Conservation (phyloP, 768 basidiomycete genomes). For the Arthromyces matolae region DNA sequence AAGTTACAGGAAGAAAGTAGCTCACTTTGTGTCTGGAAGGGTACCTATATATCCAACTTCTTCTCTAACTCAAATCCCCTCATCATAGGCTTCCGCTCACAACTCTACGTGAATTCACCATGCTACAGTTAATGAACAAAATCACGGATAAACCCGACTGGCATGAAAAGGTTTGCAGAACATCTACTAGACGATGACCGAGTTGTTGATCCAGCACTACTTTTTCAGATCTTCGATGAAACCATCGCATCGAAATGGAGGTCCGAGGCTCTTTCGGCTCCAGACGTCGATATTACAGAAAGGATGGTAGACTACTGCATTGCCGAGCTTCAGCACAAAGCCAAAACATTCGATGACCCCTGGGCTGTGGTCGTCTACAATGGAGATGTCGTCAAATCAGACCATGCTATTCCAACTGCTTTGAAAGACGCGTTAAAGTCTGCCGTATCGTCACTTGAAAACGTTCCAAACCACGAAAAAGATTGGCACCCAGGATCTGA, state of each 20-base stretch:
- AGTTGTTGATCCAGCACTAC: neutral
- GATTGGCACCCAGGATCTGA: constrained; percentile 43
- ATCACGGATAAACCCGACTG: constrained; percentile 2
- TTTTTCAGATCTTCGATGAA: constrained; percentile 15
- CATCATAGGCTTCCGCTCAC: neutral
- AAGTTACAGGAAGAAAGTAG: neutral
- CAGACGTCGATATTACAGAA: constrained; percentile 9
- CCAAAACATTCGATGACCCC: no score
- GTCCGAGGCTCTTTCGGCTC: constrained; percentile 7
- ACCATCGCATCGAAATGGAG: constrained; percentile 12
- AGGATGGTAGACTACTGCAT: no score
- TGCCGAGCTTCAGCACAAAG: no score
- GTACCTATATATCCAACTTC: neutral
- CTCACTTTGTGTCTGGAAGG: constrained; percentile 4
- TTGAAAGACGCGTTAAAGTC: constrained; percentile 17
- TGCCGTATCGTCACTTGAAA: constrained; percentile 26
- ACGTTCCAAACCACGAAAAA: constrained; percentile 25
- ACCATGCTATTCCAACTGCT: constrained; percentile 20
- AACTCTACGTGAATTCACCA: neutral
- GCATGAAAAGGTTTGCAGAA: neutral
- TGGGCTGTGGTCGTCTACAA: constrained; percentile 18
- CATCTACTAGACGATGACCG: neutral
- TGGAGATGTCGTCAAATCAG: constrained; percentile 23
- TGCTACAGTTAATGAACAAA: constrained; percentile 1
- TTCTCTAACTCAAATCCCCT: no score